These are phyloP conservation scores for Calonectria montana DNA, from an alignment of 2,329 filamentous ascomycete species.

Conservation along the genomic window DNA sequence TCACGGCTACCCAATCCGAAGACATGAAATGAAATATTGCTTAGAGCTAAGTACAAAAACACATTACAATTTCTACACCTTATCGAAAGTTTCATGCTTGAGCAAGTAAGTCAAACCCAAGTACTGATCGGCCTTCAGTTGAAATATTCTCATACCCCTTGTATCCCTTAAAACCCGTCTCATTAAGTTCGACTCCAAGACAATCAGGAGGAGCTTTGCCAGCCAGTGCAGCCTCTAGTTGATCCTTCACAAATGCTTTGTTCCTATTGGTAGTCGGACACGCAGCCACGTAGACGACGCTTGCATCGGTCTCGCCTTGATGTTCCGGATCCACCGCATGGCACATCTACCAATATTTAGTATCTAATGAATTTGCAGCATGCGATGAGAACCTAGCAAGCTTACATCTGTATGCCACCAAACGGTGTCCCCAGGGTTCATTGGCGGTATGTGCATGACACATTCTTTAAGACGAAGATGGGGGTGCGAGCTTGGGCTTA, in stretches of 20 bases:
- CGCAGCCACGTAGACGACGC: slow-evolving; percentile 51
- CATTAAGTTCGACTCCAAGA: neutral
- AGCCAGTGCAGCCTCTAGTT: slow-evolving; percentile 24
- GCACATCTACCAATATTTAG: slow-evolving; percentile 42
- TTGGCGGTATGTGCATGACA: slow-evolving; percentile 17
- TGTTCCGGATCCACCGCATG: slow-evolving; percentile 54
- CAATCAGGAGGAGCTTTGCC: slow-evolving; percentile 21
- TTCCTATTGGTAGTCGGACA: slow-evolving; percentile 46
- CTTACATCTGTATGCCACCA: slow-evolving; percentile 31
- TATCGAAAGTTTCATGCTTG: neutral
- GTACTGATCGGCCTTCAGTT: slow-evolving; percentile 10
- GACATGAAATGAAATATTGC: no score
- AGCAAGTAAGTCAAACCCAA: slow-evolving; percentile 11
- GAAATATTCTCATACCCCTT: slow-evolving; percentile 8
- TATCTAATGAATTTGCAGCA: neutral
- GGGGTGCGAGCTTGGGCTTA: slow-evolving; percentile 22
- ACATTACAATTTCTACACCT: no score
- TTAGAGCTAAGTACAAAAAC: no score
- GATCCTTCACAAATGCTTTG: slow-evolving; percentile 34
- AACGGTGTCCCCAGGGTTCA: slow-evolving; percentile 22
- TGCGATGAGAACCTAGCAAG: neutral
- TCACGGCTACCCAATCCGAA: no score
- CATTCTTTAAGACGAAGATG: slow-evolving; percentile 20
- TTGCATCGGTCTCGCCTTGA: slow-evolving; percentile 45
- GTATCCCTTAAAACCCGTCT: slow-evolving; percentile 20